A percentile compares a stretch with the other conserved stretches of the same genome.
Evolutionary conservation across 2,329 filamentous ascomycete species (phyloP).

Genomic region (Monosporascus sp.): DNA sequence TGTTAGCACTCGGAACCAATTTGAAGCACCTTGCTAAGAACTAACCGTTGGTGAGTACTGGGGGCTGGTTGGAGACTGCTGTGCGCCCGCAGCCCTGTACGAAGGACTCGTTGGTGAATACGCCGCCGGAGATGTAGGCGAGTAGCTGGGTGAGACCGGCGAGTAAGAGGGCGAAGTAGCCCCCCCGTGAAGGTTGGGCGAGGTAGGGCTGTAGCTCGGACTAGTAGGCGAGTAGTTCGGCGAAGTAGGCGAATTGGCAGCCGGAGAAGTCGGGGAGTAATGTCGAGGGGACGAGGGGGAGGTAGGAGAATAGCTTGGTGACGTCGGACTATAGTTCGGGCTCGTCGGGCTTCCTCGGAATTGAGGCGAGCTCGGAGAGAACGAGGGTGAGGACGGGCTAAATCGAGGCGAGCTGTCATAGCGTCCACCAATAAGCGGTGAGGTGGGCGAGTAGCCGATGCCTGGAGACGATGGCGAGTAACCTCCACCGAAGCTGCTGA

Average conservation of each 20-base stretch:
- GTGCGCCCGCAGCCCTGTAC: constrained; percentile 51
- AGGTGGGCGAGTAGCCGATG: constrained; percentile 72
- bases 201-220: constrained; percentile 68
- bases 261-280: constrained; percentile 68
- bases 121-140: constrained; percentile 64
- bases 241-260: constrained; percentile 70
- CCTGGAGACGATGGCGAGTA: constrained; percentile 77
- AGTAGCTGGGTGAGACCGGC: constrained; percentile 72
- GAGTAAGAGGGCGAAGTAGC: constrained; percentile 58
- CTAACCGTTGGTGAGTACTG: constrained; percentile 63
- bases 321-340: constrained; percentile 61
- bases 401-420: constrained; percentile 59
- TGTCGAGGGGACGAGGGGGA: constrained; percentile 53
- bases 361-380: constrained; percentile 47
- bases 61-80: constrained; percentile 62
- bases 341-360: constrained; percentile 51
- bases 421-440: constrained; percentile 56
- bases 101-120: constrained; percentile 62
- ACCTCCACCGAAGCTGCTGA: constrained; percentile 50
- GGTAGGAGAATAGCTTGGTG: constrained; percentile 60
- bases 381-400: constrained; percentile 58
- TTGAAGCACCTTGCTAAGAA: background rate
- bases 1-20: constrained; percentile 19
- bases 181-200: constrained; percentile 46
- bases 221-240: constrained; percentile 68